Evolutionary conservation across 805 yeast genomes (phyloP), one percentile per base, ranked within the genome.

Genomic region (Kodamaea fukazawae): DNA sequence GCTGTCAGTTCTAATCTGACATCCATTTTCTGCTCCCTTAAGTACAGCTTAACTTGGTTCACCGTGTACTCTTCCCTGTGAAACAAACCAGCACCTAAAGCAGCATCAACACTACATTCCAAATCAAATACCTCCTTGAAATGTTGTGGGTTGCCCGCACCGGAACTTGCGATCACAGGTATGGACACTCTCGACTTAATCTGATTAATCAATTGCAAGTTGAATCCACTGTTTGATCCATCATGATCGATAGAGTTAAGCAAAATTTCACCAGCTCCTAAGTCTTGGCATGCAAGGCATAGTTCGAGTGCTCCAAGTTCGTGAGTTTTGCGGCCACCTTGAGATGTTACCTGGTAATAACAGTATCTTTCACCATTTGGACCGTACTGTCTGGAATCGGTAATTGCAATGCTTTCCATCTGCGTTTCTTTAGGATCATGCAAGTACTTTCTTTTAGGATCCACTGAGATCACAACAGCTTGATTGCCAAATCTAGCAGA

Each of bases 401-500:
- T 46, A 1, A 95, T 84, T 50, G 78, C 67, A 36, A 90, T 74
- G 1, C 83, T 72, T 48, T 78, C 73, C 70, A 85, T 86, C 13
- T 64, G 64, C 9, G 86, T 79, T 13, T 73, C 78, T 1, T 56
- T 40, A 3, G 95, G 93, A 12, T 71, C 65, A 5, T 53, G n/a
- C 2, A 91, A 82, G 54, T 87, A 93, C 15, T 76, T 83, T 47
- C 96, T 75, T 55, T 86, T 93, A 27, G 99, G 99, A 61, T 93
- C 99, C n/a, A 93, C 96, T 0, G 97, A 90, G 10, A 93, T 90
- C 4, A 93, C 98, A 5, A 93, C 99, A 0, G 99, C 99, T 64
- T 93, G 99, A 14, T 79, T 84, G 41, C 99, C 99, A 61, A 91
- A 93, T 0, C 95, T 86, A 29, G 76, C 75, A 1, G 97, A 87